Percentiles rank a stretch among this genome's conserved stretches.
Evolutionary conservation across 176 grass and related monocot genomes (phyloP).

Genomic region (Aegilops umbellulata): DNA sequence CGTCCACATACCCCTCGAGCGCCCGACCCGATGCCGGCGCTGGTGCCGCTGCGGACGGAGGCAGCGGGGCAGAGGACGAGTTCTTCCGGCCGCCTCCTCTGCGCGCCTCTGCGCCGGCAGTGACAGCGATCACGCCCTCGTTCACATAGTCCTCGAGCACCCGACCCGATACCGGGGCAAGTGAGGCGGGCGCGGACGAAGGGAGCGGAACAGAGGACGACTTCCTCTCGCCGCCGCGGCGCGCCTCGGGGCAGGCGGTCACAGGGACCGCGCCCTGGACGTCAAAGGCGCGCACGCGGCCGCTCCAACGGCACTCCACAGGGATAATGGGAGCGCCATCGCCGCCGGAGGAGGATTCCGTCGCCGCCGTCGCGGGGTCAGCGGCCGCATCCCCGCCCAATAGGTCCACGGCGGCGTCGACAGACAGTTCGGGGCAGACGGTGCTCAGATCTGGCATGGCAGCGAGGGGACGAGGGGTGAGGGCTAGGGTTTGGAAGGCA

Average conservation of each 20-base stretch:
- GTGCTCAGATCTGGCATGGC: slow-evolving; percentile 61
- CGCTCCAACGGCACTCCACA: slow-evolving; percentile 27
- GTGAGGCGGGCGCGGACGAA: neutral
- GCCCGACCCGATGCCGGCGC: neutral
- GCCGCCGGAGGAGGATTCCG: neutral
- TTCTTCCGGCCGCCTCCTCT: neutral
- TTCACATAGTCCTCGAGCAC: neutral
- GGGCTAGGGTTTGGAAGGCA: slow-evolving; percentile 45
- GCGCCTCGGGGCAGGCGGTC: neutral
- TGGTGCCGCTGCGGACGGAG: neutral
- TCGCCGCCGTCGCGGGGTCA: neutral
- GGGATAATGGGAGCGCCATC: neutral
- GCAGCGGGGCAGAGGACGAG: neutral
- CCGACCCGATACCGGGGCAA: neutral
- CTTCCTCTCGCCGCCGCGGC: neutral
- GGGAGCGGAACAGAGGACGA: neutral
- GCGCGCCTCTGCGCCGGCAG: neutral
- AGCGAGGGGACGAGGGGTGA: neutral
- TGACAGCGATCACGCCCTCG: neutral
- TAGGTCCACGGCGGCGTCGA: neutral
- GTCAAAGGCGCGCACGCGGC: slow-evolving; percentile 29
- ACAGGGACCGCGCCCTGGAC: neutral
- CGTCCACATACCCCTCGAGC: neutral
- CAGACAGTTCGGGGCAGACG: slow-evolving; percentile 22
- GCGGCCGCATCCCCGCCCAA: neutral